Conservation (phyloP, 305 asterid genomes). For the Solanum hybrid region DNA sequence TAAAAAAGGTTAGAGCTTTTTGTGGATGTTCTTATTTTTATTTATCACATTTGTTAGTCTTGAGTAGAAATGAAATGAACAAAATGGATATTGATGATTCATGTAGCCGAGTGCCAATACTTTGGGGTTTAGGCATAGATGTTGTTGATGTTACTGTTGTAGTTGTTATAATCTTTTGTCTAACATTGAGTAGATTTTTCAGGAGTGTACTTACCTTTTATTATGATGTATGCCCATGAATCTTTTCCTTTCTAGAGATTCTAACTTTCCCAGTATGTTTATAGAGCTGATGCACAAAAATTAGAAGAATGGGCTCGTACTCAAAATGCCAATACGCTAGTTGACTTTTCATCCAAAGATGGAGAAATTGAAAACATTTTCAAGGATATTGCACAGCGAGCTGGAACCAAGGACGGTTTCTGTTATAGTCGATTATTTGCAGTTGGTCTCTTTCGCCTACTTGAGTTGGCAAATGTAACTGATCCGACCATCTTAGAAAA, state of each 20-base stretch:
- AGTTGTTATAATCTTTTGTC: not conserved
- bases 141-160: not conserved
- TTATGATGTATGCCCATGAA: not conserved
- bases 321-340: slow-evolving; percentile 58
- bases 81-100: not conserved
- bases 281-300: slow-evolving; percentile 79
- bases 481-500: slow-evolving; percentile 78
- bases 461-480: slow-evolving; percentile 82
- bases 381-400: slow-evolving; percentile 84
- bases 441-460: slow-evolving; percentile 89
- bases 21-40: not conserved
- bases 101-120: not conserved
- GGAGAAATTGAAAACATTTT: slow-evolving; percentile 73
- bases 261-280: not conserved
- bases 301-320: slow-evolving; percentile 90
- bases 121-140: not conserved
- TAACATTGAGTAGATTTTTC: not conserved
- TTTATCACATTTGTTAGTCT: not conserved
- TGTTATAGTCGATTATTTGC: slow-evolving; percentile 96
- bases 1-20: not conserved
- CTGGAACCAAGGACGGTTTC: slow-evolving; percentile 56
- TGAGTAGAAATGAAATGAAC: not conserved
- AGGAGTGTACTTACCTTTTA: not conserved
- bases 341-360: slow-evolving; percentile 68
- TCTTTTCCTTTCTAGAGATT: not conserved